phyloP scores from a whole-genome alignment of 768 basidiomycete species.

The Russula sp. region DNA sequence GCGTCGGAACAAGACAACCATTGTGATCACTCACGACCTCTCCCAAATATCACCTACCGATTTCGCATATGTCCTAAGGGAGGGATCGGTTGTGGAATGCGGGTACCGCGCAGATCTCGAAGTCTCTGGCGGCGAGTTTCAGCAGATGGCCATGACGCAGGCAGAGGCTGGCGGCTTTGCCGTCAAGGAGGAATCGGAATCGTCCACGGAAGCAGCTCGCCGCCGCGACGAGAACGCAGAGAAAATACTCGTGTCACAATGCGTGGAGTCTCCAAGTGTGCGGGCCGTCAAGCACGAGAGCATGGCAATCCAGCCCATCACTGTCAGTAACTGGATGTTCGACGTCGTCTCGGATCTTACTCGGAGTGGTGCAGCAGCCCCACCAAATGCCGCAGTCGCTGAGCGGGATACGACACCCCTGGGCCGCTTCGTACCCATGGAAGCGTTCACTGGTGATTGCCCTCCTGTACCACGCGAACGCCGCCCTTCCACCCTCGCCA shows the following conservation, averaged over 20 bases:
- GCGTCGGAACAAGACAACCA: slow-evolving; percentile 78
- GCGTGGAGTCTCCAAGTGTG: slow-evolving; percentile 39
- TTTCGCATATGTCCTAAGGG: slow-evolving; percentile 90
- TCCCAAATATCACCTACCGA: slow-evolving; percentile 71
- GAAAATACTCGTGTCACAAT: slow-evolving; percentile 46
- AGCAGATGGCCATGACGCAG: slow-evolving; percentile 61
- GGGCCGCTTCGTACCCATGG: slow-evolving; percentile 41
- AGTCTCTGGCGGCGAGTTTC: slow-evolving; percentile 60
- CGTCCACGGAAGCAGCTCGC: slow-evolving; percentile 33
- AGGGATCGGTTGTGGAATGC: slow-evolving; percentile 78
- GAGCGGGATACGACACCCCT: slow-evolving; percentile 33
- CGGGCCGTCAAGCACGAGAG: slow-evolving; percentile 43
- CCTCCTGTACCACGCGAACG: slow-evolving; percentile 31
- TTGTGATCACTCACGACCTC: slow-evolving; percentile 95
- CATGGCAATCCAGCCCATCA: slow-evolving; percentile 52
- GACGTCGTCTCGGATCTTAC: slow-evolving; percentile 72
- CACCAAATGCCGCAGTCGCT: slow-evolving; percentile 34
- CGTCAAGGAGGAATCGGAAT: slow-evolving; percentile 38
- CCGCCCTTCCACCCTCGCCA: slow-evolving; percentile 43
- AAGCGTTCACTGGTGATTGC: slow-evolving; percentile 33
- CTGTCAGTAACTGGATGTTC: slow-evolving; percentile 82
- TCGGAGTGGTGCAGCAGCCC: slow-evolving; percentile 33
- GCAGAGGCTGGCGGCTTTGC: slow-evolving; percentile 51
- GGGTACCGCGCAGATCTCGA: slow-evolving; percentile 85
- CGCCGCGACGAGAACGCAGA: slow-evolving; percentile 45